A percentile compares a stretch with the other conserved stretches of the same genome.
Evolutionary conservation across 1,139 yeast species (phyloP).

Genomic region (Citeromyces hawaiiensis): DNA sequence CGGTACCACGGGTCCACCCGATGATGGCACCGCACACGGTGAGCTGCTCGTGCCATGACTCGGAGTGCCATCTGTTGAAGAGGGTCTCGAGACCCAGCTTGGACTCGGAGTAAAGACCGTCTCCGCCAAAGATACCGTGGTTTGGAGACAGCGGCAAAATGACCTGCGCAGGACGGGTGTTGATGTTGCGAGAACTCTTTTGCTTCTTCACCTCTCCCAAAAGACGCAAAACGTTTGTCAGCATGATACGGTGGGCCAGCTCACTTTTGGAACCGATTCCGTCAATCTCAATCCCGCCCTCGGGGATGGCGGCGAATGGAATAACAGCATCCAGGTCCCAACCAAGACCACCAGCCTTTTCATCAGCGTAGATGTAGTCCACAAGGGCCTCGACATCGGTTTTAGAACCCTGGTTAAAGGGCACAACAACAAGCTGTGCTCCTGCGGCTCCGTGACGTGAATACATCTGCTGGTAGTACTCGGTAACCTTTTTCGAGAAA

Average conservation of each 20-base stretch:
- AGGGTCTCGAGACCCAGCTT: slow-evolving; percentile 89
- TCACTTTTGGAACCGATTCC: slow-evolving; percentile 90
- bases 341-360: slow-evolving; percentile 82
- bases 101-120: slow-evolving; percentile 96
- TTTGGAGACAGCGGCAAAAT: slow-evolving; percentile 94
- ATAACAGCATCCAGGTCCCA: slow-evolving; percentile 96
- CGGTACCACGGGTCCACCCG: slow-evolving; percentile 99
- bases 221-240: slow-evolving; percentile 85
- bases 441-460: slow-evolving; percentile 89
- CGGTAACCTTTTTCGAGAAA: slow-evolving; percentile 89
- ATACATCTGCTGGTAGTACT: slow-evolving; percentile 87
- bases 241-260: slow-evolving; percentile 96
- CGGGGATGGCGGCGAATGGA: slow-evolving; percentile 98
- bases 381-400: slow-evolving; percentile 84
- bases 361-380: slow-evolving; percentile 72
- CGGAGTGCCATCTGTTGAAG: slow-evolving; percentile 98
- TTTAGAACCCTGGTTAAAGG: slow-evolving; percentile 95
- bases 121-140: slow-evolving; percentile 97
- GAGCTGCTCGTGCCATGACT: slow-evolving; percentile 89
- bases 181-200: slow-evolving; percentile 60
- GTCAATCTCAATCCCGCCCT: slow-evolving; percentile 92
- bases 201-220: slow-evolving; percentile 82
- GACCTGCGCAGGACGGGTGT: slow-evolving; percentile 97
- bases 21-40: slow-evolving; percentile 96
- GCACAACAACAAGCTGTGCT: slow-evolving; percentile 86